These are phyloP conservation scores for Lasiodiplodia sp. DNA, from an alignment of 2,329 filamentous ascomycete genomes.

Conservation along the genomic window DNA sequence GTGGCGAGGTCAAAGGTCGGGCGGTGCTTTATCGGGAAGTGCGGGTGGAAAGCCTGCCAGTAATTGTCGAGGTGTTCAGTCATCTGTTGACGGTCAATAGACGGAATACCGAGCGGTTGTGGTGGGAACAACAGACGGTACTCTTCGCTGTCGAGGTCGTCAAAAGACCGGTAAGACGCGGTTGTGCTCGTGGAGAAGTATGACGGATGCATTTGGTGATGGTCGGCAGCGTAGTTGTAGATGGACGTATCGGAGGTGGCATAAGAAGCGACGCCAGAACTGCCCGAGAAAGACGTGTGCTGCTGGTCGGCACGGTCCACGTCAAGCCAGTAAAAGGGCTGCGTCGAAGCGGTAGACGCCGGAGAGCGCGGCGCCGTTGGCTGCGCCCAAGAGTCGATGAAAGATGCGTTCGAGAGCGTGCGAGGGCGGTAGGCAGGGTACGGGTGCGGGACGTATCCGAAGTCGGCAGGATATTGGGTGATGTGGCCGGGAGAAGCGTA, in stretches of 20 bases:
- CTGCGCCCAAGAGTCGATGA: conserved; percentile 37
- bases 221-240: conserved; percentile 28
- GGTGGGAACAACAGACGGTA: conserved; percentile 44
- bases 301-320: conserved; percentile 25
- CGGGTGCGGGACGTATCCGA: conserved; percentile 27
- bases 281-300: conserved; percentile 25
- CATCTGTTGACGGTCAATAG: conserved; percentile 36
- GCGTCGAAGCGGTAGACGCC: conserved; percentile 43
- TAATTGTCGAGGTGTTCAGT: conserved; percentile 53
- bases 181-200: conserved; percentile 28
- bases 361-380: conserved; percentile 37
- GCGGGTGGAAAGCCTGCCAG: conserved; percentile 55
- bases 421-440: conserved; percentile 39
- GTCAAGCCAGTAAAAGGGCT: conserved; percentile 30
- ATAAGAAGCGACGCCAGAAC: conserved; percentile 27
- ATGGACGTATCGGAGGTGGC: conserved; percentile 30
- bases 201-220: conserved; percentile 25
- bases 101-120: conserved; percentile 42
- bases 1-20: conserved; percentile 46
- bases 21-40: conserved; percentile 54
- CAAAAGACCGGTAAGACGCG: conserved; percentile 40
- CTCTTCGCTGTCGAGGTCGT: conserved; percentile 47
- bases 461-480: conserved; percentile 28
- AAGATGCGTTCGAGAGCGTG: conserved; percentile 47
- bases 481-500: conserved; percentile 39